Base-by-base conservation (phyloP, 441 rosid genomes). In the Bruguiera hainesii region DNA sequence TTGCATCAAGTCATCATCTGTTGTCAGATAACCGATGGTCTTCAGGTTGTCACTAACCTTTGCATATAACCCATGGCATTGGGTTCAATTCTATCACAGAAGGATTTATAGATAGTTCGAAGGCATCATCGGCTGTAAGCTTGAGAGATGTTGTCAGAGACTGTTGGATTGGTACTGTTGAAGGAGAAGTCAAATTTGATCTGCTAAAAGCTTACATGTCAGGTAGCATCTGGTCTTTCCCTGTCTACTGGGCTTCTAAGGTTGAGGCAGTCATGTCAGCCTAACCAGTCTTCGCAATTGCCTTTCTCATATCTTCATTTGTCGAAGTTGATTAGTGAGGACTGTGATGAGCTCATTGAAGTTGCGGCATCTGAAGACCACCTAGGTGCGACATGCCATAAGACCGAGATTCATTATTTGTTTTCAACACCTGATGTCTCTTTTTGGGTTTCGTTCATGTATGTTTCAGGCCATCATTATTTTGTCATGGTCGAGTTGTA, bases 1-100 rank as follows among this genome's bases (percentile, higher is more conserved):
- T 42, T 42, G 48, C 68, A 83, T 84, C 83, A 55, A 80, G 81
- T 81, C 80, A 71, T 80, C 78, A 65, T 70, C 81, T 78, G 64
- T 72, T 76, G 21, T 64, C 67, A 64, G 79, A 75, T 75, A 77
- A 70, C 60, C 56, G 67, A 73, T 63, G 55, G 64, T 70, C 73
- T 71, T 73, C 78, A 63, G 55, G 75, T 60, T 75, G 81, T 82
- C 72, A 10, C 48, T 37, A 72, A 72, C 81, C 72, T 67, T 67
- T 74, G 78, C 81, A 74, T 79, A 42, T 80, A 76, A 77, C 75
- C 64, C 70, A 52, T 71, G 81, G 72, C 70, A 67, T 61, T 56
- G 58, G 78, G 71, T 56, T 68, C 31, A 63, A 1, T 53, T 20
- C 56, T 23, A 50, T 72, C 67, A 30, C 46, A 71, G 72, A 55